A percentile compares a stretch with the other conserved stretches of the same genome.
These are phyloP conservation scores for Plantago coronopus DNA, from an alignment of 305 asterid genomes.

Conservation along the genomic window DNA sequence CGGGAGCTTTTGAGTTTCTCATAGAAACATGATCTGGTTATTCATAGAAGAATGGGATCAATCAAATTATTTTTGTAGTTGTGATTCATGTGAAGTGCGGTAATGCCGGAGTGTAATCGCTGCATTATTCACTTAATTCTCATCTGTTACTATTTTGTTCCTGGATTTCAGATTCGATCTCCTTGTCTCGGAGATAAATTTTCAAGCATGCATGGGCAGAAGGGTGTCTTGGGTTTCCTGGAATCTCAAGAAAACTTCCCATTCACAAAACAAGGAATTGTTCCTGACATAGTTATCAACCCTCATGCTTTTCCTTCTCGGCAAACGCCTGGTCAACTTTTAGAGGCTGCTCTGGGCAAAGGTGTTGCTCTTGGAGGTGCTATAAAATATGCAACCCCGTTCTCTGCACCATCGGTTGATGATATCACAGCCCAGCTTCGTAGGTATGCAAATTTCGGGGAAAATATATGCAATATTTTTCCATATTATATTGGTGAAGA, in stretches of 20 bases:
- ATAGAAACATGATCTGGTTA: too few relatives aligned
- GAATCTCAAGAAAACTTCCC: conserved; percentile 93
- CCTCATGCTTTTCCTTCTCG: conserved; percentile 97
- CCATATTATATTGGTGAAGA: background rate
- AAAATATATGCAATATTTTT: background rate
- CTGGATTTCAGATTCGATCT: conserved; percentile 63
- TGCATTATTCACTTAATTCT: too few relatives aligned
- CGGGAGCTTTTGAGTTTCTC: too few relatives aligned
- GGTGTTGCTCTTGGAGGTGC: conserved; percentile 82
- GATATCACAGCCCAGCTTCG: conserved; percentile 76
- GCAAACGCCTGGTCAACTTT: conserved; percentile 91
- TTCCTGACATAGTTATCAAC: conserved; percentile 91
- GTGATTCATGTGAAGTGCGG: too few relatives aligned
- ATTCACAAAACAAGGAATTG: conserved; percentile 78
- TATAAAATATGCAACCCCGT: conserved; percentile 84
- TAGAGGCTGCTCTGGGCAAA: conserved; percentile 87
- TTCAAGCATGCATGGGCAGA: conserved; percentile 98
- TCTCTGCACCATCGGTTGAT: conserved; percentile 66
- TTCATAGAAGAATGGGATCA: too few relatives aligned
- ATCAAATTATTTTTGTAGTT: too few relatives aligned
- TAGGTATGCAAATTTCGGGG: conserved; percentile 42
- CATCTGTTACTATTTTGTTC: too few relatives aligned
- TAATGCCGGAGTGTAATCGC: too few relatives aligned
- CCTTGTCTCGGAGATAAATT: conserved; percentile 95
- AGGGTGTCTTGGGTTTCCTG: conserved; percentile 85